phyloP scores from a whole-genome alignment of 192 early-diverging fungal genomes.

The Podila minutissima region DNA sequence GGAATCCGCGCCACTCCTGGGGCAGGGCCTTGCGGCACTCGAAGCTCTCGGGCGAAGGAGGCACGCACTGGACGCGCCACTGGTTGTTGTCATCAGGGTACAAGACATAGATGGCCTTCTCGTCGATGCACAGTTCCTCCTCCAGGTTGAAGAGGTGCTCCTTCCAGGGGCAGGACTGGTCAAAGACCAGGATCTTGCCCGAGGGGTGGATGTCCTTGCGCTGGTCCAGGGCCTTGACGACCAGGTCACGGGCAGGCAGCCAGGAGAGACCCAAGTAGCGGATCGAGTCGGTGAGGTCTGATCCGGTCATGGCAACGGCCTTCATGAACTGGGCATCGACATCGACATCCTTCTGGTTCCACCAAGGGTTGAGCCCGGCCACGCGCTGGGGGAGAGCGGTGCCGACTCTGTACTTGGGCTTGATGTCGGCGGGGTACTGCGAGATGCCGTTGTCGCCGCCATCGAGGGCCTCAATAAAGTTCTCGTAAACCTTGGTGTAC shows the following conservation, averaged over 20 bases:
- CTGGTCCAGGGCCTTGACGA: conserved; percentile 73
- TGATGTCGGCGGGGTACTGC: conserved; percentile 82
- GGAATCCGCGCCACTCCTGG: conserved; percentile 74
- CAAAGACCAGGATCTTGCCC: conserved; percentile 86
- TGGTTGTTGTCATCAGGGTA: conserved; percentile 37
- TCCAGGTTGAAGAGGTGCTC: conserved; percentile 85
- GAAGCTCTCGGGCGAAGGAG: conserved; percentile 35
- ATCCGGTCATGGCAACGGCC: conserved; percentile 80
- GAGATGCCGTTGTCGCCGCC: conserved; percentile 93
- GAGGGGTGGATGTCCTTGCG: conserved; percentile 69
- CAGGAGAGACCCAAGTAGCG: conserved; percentile 79
- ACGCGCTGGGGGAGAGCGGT: conserved; percentile 89
- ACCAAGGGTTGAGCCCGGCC: conserved; percentile 90
- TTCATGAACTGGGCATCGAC: conserved; percentile 74
- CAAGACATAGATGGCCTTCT: conserved; percentile 32
- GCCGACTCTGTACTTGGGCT: conserved; percentile 83
- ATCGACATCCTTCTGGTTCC: conserved; percentile 88
- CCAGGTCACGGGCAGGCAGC: conserved; percentile 90
- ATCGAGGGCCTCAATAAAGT: conserved; percentile 83
- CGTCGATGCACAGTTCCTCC: conserved; percentile 60
- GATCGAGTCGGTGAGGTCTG: conserved; percentile 77
- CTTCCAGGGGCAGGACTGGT: conserved; percentile 93
- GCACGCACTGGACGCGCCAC: conserved; percentile 42
- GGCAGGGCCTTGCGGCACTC: conserved; percentile 48
- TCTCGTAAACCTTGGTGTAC: conserved; percentile 87